Evolutionary conservation across 2,329 filamentous ascomycete species (phyloP), one percentile per base, ranked within the genome.

Genomic region (Elsinoe batatas): DNA sequence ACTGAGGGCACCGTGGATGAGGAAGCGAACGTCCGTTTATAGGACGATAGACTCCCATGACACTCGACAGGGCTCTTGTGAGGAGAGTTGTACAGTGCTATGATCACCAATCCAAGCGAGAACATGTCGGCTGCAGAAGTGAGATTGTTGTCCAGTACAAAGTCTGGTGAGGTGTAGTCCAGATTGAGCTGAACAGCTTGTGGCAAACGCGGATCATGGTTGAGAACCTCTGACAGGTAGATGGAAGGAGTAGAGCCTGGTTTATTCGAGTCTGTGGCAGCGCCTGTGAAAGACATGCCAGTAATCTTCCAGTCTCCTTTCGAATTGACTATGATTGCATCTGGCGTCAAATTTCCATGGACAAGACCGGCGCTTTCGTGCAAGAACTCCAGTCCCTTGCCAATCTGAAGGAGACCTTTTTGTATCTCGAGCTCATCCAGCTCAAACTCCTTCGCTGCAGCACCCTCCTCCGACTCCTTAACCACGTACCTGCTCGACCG

Each of bases 221-320:
- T 90, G 17, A 96, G 76, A 13, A 85, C 83, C 69, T 96, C 90
- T 26, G 87, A 85, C 17, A 97, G 78, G 60, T 83, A 88, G 62
- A 97, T 84, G 8, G 88, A 86, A 40, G 84, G 79, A 49, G 95
- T 82, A 3, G 88, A 85, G 2, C 88, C 87, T 22, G 67, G 62
- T 7, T 65, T 62, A 26, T 82, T 84, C 17, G 87, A 87, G 63
- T 81, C 80, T 62, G 90, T 87, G 49, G 88, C 82, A 12, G 90
- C 87, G 44, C 87, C 87, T 67, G 87, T 88, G 69, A 96, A 98
- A 0, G 87, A 82, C 37, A 98, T 79, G n/a, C 91, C 93, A 63
- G 90, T 91, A 59, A 98, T 88, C 69, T 98, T 98, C 93, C 93
- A 98, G 70, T 98, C 93, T 47, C 88, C 95, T 81, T 98, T 98